These are phyloP conservation scores for Neurospora pannonica DNA, from an alignment of 495 filamentous ascomycete species.

Conservation along the genomic window DNA sequence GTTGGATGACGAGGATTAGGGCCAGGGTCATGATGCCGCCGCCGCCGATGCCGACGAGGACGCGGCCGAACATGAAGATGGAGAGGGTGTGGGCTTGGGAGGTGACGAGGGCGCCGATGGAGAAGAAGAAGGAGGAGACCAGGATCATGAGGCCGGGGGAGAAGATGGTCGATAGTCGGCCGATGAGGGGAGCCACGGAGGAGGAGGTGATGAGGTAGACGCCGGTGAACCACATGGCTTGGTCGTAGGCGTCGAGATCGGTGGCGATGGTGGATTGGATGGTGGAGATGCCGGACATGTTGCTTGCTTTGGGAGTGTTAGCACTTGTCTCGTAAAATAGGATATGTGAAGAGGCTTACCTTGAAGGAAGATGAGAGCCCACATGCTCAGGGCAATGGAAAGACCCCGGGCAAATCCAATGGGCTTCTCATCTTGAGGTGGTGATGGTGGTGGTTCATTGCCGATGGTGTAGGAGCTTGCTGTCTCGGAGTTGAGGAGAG, in stretches of 20 bases:
- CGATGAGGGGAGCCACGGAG: conserved; percentile 53
- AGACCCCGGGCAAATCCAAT: conserved; percentile 11
- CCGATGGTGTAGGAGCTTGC: conserved; percentile 13
- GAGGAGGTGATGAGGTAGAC: conserved; percentile 64
- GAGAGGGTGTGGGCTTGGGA: conserved; percentile 45
- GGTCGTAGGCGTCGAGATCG: conserved; percentile 61
- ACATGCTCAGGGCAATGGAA: conserved; percentile 32
- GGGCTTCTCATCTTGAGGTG: background rate
- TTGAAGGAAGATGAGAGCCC: conserved; percentile 36
- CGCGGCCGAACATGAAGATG: conserved; percentile 57
- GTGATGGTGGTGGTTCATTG: conserved; percentile 2
- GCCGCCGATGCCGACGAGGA: conserved; percentile 53
- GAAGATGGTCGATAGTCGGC: conserved; percentile 59
- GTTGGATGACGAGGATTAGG: too few relatives aligned
- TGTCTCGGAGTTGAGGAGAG: conserved; percentile 26
- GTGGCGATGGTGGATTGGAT: conserved; percentile 62
- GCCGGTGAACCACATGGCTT: conserved; percentile 67
- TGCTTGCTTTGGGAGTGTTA: conserved; percentile 40
- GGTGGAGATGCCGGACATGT: conserved; percentile 67
- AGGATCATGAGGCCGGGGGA: conserved; percentile 52
- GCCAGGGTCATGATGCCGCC: conserved; percentile 59
- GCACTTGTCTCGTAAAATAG: background rate
- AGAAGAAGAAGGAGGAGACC: conserved; percentile 44
- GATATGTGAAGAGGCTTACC: conserved; percentile 10
- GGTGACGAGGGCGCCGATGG: conserved; percentile 53